phyloP scores from a whole-genome alignment of 2,329 filamentous ascomycete species.

The Trichophyton rubrum region DNA sequence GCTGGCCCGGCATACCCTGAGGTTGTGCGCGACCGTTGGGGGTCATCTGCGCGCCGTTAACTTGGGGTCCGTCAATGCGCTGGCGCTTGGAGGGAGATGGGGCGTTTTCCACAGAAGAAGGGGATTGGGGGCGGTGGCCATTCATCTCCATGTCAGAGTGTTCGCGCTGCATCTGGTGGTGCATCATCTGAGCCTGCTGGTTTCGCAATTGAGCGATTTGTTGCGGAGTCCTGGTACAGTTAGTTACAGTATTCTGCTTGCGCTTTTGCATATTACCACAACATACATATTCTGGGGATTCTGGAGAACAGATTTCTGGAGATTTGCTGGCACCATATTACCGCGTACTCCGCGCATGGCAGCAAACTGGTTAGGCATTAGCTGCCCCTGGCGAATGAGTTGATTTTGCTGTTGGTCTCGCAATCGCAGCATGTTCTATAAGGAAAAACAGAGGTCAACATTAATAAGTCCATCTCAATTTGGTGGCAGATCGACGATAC shows the following conservation, averaged over 20 bases:
- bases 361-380: slow-evolving; percentile 43
- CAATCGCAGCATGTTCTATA: slow-evolving; percentile 50
- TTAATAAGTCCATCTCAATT: neutral
- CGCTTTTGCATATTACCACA: neutral
- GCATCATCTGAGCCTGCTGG: slow-evolving; percentile 47
- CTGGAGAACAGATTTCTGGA: slow-evolving; percentile 64
- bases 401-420: slow-evolving; percentile 67
- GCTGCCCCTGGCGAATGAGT: slow-evolving; percentile 59
- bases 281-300: slow-evolving; percentile 39
- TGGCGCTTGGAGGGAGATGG: slow-evolving; percentile 86
- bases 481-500: neutral
- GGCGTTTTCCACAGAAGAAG: slow-evolving; percentile 70
- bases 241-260: neutral
- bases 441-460: neutral
- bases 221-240: slow-evolving; percentile 43
- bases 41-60: slow-evolving; percentile 67
- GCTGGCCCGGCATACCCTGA: slow-evolving; percentile 59
- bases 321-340: slow-evolving; percentile 28
- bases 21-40: slow-evolving; percentile 57
- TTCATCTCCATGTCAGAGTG: slow-evolving; percentile 78
- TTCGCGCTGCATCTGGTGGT: slow-evolving; percentile 75
- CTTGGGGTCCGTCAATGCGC: slow-evolving; percentile 61
- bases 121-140: slow-evolving; percentile 68
- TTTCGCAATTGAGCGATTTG: slow-evolving; percentile 57
- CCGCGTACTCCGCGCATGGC: slow-evolving; percentile 47